Conservation (phyloP, 2,329 filamentous ascomycete genomes). For the Aphanocladium album region DNA sequence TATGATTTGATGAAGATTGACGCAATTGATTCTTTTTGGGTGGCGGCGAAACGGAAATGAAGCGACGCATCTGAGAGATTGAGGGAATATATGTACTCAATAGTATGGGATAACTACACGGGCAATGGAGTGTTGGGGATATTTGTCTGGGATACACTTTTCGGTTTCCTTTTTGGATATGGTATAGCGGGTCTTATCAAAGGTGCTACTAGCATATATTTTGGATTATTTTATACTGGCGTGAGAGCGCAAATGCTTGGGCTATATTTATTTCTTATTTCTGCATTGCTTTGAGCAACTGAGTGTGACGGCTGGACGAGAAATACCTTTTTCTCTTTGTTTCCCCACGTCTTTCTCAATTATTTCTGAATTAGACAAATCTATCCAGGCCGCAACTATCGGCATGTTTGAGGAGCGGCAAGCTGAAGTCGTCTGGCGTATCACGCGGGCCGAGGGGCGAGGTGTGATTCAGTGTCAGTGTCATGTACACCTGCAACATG, state of each 20-base stretch:
- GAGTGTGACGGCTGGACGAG: no score
- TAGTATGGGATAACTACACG: not conserved
- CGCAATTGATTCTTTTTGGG: not conserved
- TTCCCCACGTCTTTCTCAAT: no score
- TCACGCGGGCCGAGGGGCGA: not conserved
- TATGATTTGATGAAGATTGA: not conserved
- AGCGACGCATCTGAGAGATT: not conserved
- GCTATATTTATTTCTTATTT: no score
- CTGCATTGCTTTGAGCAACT: no score
- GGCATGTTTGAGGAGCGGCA: no score
- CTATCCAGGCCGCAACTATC: no score
- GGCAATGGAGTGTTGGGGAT: no score
- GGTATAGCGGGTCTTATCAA: not conserved
- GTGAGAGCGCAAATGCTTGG: not conserved
- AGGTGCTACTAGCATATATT: not conserved
- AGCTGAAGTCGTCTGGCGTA: not conserved
- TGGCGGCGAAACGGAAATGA: no score
- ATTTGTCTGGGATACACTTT: not conserved
- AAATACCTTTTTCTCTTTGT: not conserved
- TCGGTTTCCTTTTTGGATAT: not conserved
- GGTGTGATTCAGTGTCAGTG: not conserved
- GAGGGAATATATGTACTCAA: not conserved
- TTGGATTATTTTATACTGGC: not conserved
- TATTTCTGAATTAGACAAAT: no score
- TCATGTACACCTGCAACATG: slow-evolving; percentile 5